Evolutionary conservation across 1,284 basidiomycete species (phyloP), one percentile per base, ranked within the genome.

Genomic region (Trichosporon sp.): DNA sequence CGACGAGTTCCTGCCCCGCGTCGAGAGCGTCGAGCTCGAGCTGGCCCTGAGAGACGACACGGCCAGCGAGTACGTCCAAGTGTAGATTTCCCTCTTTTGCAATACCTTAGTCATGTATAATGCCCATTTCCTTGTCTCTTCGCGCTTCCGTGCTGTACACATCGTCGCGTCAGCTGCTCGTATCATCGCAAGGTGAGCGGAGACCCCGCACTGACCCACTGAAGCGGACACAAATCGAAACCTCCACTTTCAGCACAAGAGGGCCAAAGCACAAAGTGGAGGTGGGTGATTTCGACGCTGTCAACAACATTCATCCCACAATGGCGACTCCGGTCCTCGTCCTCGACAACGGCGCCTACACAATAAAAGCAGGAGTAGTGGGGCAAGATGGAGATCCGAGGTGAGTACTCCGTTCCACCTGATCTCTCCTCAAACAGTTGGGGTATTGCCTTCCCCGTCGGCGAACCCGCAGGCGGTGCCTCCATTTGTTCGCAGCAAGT

Each of bases 291-390:
- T 37, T 63, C 59, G 59, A 63, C 59, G 12, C 56, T 32, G 16
- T 63, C 59, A 63, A n/a, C 59, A 63, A 35, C 31, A 16, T n/a
- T n/a, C n/a, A n/a, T n/a, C n/a, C 59, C 31, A 63, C 59, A 5
- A 73, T 73, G 71, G n/a, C 66, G 51, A 67, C 72, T 5, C 81
- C 86, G 2, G 86, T 89, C 16, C 85, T 94, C 71, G 86, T 95
- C 8, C 86, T 95, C 59, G 94, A 96, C 80, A 96, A 96, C 82
- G 94, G 94, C 59, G 94, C 89, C 10, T 89, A 88, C 68, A 88
- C 88, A 2, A 90, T 96, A 83, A 96, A 96, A 80, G 88, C 88
- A 10, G 91, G 92, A n/a, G 80, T 88, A 16, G 83, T 86, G 16
- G 78, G 79, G 3, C 69, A 79, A 4, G 80, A 83, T 67, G 73